These are phyloP conservation scores for Elaeagnus macrophylla DNA, from an alignment of 306 rosid genomes.

Conservation along the genomic window DNA sequence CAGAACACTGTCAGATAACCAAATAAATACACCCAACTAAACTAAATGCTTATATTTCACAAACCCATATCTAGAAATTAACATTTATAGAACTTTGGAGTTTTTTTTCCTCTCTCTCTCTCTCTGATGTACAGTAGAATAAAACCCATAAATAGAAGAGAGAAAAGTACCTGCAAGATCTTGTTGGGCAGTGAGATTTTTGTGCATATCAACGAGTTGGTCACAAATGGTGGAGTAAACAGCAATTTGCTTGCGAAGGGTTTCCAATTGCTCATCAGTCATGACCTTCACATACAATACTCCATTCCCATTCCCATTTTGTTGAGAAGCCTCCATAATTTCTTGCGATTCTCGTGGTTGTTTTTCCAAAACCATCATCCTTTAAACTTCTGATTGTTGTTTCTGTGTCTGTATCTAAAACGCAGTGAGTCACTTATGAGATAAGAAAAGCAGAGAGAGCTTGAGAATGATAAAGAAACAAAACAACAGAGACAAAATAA, in stretches of 20 bases:
- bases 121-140: background rate
- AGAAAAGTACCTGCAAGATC: conserved; percentile 61
- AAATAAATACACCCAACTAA: too few species aligned
- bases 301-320: conserved; percentile 21
- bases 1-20: too few species aligned
- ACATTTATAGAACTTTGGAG: too few species aligned
- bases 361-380: too few species aligned
- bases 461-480: background rate
- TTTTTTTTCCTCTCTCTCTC: background rate
- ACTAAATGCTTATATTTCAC: too few species aligned
- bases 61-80: too few species aligned
- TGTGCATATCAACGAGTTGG: conserved; percentile 77
- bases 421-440: conserved; percentile 7
- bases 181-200: conserved; percentile 60
- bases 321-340: too few species aligned
- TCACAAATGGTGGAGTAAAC: conserved; percentile 72
- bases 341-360: too few species aligned
- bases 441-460: conserved; percentile 27
- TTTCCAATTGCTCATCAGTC: conserved; percentile 92
- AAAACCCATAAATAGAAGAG: background rate
- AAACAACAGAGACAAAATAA: too few species aligned
- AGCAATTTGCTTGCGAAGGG: conserved; percentile 76
- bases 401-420: background rate
- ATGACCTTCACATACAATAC: conserved; percentile 69
- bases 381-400: background rate